phyloP scores from a whole-genome alignment of 257 asterid species.

The Solanum arcanum region DNA sequence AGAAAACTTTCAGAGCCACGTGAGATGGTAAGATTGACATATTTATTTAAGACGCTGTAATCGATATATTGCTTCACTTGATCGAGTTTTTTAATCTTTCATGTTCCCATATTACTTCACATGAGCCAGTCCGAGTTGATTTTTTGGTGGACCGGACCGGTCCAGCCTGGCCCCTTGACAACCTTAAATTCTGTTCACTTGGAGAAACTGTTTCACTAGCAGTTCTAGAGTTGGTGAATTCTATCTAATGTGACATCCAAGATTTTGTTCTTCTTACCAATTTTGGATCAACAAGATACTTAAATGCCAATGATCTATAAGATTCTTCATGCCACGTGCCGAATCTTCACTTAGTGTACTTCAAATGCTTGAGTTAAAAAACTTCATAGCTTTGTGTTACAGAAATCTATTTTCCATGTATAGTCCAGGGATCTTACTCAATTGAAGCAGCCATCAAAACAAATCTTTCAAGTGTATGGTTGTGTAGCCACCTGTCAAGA shows the following conservation, averaged over 20 bases:
- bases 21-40: conserved; percentile 34
- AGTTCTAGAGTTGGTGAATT: background rate
- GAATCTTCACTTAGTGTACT: background rate
- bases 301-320: background rate
- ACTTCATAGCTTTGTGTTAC: background rate
- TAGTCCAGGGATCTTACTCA: conserved; percentile 45
- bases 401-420: background rate
- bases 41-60: background rate
- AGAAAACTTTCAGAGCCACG: conserved; percentile 58
- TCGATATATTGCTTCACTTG: background rate
- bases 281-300: background rate
- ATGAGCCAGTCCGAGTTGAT: background rate
- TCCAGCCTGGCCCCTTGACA: background rate
- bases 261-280: background rate
- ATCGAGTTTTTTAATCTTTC: background rate
- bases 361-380: background rate
- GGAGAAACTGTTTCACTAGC: background rate
- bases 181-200: background rate
- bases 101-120: background rate
- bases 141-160: background rate
- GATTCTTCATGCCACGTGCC: background rate
- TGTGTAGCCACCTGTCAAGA: conserved; percentile 70
- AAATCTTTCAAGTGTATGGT: conserved; percentile 76
- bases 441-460: conserved; percentile 30
- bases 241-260: background rate